phyloP scores from a whole-genome alignment of 2,329 filamentous ascomycete genomes.

The Chalara sp. region DNA sequence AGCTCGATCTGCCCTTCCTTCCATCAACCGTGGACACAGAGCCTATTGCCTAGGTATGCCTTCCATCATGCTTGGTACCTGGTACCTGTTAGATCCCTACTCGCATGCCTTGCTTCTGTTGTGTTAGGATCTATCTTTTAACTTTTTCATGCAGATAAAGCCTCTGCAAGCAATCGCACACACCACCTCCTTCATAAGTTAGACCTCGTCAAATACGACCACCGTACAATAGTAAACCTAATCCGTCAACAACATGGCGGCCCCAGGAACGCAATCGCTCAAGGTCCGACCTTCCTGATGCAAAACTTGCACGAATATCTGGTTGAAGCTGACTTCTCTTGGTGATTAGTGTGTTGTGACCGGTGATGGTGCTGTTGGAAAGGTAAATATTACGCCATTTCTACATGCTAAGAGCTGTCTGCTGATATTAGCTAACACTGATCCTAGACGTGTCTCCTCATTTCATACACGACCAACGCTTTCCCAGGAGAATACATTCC shows the following conservation, averaged over 20 bases:
- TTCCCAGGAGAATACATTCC: slow-evolving; percentile 99
- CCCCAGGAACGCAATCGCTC: slow-evolving; percentile 75
- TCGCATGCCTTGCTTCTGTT: slow-evolving; percentile 13
- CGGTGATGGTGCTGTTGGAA: slow-evolving; percentile 97
- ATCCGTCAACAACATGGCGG: slow-evolving; percentile 51
- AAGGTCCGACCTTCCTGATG: slow-evolving; percentile 55
- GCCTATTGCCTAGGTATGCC: too few relatives aligned
- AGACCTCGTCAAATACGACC: slow-evolving; percentile 7
- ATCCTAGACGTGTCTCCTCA: slow-evolving; percentile 87
- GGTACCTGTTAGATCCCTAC: too few relatives aligned
- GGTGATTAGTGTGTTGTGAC: slow-evolving; percentile 83
- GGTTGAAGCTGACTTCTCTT: slow-evolving; percentile 17
- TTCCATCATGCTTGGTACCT: too few relatives aligned
- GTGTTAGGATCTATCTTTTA: slow-evolving; percentile 18
- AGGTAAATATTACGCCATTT: slow-evolving; percentile 53
- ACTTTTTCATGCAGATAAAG: slow-evolving; percentile 17
- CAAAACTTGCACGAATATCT: slow-evolving; percentile 6
- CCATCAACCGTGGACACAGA: neutral
- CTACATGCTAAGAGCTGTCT: neutral
- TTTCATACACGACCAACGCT: slow-evolving; percentile 98
- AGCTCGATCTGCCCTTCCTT: neutral
- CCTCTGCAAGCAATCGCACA: slow-evolving; percentile 10
- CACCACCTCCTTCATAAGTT: slow-evolving; percentile 10
- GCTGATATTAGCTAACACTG: slow-evolving; percentile 24
- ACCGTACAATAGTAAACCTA: slow-evolving; percentile 7